phyloP scores from a whole-genome alignment of 2,329 filamentous ascomycete species.

The Calonectria naviculata region DNA sequence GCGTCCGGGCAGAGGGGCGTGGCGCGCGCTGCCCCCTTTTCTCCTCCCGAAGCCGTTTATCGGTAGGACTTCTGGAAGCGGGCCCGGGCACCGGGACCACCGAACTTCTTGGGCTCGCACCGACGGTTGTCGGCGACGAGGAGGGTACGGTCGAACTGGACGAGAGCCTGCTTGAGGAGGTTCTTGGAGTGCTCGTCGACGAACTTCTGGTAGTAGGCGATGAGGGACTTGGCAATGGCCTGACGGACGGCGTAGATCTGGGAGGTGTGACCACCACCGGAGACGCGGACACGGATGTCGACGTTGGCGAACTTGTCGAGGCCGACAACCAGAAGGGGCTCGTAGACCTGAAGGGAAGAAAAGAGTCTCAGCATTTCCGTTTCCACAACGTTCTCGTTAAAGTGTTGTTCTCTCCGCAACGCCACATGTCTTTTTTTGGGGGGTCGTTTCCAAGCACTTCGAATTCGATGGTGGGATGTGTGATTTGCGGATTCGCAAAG shows the following conservation, averaged over 20 bases:
- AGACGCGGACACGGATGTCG: slow-evolving; percentile 97
- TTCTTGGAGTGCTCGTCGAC: slow-evolving; percentile 99
- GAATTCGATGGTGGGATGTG: slow-evolving; percentile 16
- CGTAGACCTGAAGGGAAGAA: slow-evolving; percentile 78
- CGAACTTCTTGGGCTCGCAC: slow-evolving; percentile 99
- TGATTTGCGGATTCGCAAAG: slow-evolving; percentile 10
- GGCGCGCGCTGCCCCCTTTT: slow-evolving; percentile 32
- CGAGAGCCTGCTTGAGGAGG: slow-evolving; percentile 96
- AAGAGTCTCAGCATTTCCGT: slow-evolving; percentile 33
- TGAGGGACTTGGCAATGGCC: slow-evolving; percentile 86
- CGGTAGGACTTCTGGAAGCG: slow-evolving; percentile 99
- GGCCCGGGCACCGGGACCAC: slow-evolving; percentile 91
- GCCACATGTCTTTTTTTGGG: background rate
- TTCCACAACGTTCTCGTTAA: slow-evolving; percentile 14
- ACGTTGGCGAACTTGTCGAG: slow-evolving; percentile 97
- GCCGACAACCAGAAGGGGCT: slow-evolving; percentile 96
- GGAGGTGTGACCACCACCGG: slow-evolving; percentile 96
- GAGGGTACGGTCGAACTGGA: slow-evolving; percentile 95
- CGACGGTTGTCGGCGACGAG: slow-evolving; percentile 99
- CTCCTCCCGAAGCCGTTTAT: slow-evolving; percentile 66
- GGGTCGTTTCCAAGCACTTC: slow-evolving; percentile 23
- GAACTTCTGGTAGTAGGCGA: slow-evolving; percentile 99
- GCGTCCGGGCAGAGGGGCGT: slow-evolving; percentile 2
- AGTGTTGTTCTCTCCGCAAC: background rate
- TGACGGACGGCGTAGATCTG: slow-evolving; percentile 99